Percentiles rank a stretch among this genome's conserved stretches.
These are phyloP conservation scores for Salix arbutifolia DNA, from an alignment of 345 rosid species.

Conservation along the genomic window DNA sequence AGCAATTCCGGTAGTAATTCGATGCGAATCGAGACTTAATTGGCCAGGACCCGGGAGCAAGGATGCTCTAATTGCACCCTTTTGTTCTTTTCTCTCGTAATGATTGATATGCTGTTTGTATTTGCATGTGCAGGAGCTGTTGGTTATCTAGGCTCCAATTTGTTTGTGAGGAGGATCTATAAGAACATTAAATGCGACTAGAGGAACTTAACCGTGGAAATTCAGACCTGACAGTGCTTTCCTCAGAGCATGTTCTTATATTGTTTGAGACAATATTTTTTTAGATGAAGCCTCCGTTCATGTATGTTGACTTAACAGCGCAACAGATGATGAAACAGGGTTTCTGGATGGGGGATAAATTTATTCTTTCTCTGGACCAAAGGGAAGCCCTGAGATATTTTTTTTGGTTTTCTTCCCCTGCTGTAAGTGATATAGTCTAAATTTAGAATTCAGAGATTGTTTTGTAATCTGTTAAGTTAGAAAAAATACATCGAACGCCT, in stretches of 20 bases:
- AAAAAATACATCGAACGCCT: slow-evolving; percentile 19
- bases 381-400: slow-evolving; percentile 38
- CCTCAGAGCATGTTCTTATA: slow-evolving; percentile 23
- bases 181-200: slow-evolving; percentile 96
- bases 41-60: background rate
- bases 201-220: slow-evolving; percentile 21
- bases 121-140: slow-evolving; percentile 64
- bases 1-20: background rate
- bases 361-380: slow-evolving; percentile 25
- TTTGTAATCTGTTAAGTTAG: slow-evolving; percentile 36
- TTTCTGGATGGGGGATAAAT: slow-evolving; percentile 27
- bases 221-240: slow-evolving; percentile 18
- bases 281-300: slow-evolving; percentile 30
- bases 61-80: background rate
- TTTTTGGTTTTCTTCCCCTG: slow-evolving; percentile 24
- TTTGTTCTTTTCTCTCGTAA: background rate
- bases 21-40: background rate
- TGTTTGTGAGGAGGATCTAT: slow-evolving; percentile 93
- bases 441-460: slow-evolving; percentile 51
- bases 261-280: slow-evolving; percentile 22
- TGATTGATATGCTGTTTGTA: background rate
- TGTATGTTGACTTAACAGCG: slow-evolving; percentile 9
- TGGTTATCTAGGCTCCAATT: slow-evolving; percentile 83
- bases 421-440: slow-evolving; percentile 48
- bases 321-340: slow-evolving; percentile 21